These are phyloP conservation scores for Boletus smithii DNA, from an alignment of 1,284 basidiomycete species.

Conservation along the genomic window DNA sequence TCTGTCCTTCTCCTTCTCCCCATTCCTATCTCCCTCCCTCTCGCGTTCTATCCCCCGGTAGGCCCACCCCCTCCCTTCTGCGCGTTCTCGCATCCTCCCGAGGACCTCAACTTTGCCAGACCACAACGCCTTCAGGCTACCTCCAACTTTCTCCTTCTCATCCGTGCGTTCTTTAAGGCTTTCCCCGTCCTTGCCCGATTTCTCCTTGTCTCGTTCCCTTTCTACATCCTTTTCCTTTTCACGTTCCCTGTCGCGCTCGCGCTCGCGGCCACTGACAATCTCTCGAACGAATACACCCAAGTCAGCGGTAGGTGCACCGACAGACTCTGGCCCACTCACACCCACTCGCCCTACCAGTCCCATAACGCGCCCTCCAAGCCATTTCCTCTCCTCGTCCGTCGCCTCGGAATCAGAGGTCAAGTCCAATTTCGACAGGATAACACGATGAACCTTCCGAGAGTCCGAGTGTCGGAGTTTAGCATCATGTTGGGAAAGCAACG, in stretches of 20 bases:
- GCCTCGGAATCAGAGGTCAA: constrained; percentile 34
- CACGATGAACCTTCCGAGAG: constrained; percentile 58
- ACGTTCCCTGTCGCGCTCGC: constrained; percentile 28
- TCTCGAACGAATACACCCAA: constrained; percentile 36
- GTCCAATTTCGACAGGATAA: constrained; percentile 51
- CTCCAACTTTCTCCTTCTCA: constrained; percentile 37
- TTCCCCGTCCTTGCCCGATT: constrained; percentile 33
- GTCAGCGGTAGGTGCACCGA: constrained; percentile 47
- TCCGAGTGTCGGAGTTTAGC: constrained; percentile 50
- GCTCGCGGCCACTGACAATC: constrained; percentile 32
- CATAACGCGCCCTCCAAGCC: constrained; percentile 31
- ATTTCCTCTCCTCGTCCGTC: constrained; percentile 28
- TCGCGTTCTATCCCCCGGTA: constrained; percentile 19
- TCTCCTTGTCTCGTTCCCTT: constrained; percentile 36
- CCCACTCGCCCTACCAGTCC: constrained; percentile 39
- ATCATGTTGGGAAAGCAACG: constrained; percentile 51
- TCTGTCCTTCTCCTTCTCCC: constrained; percentile 26
- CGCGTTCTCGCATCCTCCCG: constrained; percentile 32
- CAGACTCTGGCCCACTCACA: constrained; percentile 32
- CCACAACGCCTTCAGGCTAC: constrained; percentile 35
- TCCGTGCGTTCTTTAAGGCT: constrained; percentile 32
- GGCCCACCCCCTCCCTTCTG: constrained; percentile 17
- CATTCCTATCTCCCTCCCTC: constrained; percentile 14
- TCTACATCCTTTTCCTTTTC: constrained; percentile 31
- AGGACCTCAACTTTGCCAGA: constrained; percentile 32